phyloP scores from a whole-genome alignment of 192 early-diverging fungal species.

The Lobosporangium transversale region DNA sequence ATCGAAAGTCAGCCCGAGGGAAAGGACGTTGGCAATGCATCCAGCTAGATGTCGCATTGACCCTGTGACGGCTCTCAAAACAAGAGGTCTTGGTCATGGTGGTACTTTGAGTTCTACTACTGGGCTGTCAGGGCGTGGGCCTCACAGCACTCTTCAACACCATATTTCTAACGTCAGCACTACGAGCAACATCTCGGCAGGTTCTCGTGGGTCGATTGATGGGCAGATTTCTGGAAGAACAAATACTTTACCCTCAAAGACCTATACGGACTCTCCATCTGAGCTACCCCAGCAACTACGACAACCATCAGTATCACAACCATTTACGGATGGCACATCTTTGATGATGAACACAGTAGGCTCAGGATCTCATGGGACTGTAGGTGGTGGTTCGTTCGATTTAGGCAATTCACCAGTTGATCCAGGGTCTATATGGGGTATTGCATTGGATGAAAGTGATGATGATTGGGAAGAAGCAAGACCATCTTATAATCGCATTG shows the following conservation, averaged over 20 bases:
- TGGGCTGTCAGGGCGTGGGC: background rate
- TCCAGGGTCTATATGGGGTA: slow-evolving; percentile 19
- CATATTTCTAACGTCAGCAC: slow-evolving; percentile 22
- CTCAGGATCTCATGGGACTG: background rate
- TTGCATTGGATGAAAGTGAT: slow-evolving; percentile 19
- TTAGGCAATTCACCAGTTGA: background rate
- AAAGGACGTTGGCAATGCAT: slow-evolving; percentile 28
- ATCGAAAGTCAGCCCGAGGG: background rate
- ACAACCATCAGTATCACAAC: background rate
- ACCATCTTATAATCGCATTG: too few species aligned
- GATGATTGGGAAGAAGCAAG: slow-evolving; percentile 8
- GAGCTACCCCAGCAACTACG: slow-evolving; percentile 5
- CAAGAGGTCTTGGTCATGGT: slow-evolving; percentile 1
- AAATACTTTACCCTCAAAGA: background rate
- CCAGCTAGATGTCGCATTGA: slow-evolving; percentile 42
- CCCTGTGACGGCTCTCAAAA: slow-evolving; percentile 19
- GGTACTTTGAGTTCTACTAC: background rate
- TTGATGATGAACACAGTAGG: slow-evolving; percentile 24
- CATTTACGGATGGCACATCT: background rate
- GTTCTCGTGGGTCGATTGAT: slow-evolving; percentile 35
- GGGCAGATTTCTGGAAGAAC: background rate
- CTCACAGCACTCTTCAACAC: slow-evolving; percentile 12
- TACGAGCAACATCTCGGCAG: background rate
- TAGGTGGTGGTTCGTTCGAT: background rate
- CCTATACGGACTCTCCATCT: slow-evolving; percentile 33